Base-by-base conservation (phyloP, 371 early-diverging fungal species). In the Umbelopsis sp. region DNA sequence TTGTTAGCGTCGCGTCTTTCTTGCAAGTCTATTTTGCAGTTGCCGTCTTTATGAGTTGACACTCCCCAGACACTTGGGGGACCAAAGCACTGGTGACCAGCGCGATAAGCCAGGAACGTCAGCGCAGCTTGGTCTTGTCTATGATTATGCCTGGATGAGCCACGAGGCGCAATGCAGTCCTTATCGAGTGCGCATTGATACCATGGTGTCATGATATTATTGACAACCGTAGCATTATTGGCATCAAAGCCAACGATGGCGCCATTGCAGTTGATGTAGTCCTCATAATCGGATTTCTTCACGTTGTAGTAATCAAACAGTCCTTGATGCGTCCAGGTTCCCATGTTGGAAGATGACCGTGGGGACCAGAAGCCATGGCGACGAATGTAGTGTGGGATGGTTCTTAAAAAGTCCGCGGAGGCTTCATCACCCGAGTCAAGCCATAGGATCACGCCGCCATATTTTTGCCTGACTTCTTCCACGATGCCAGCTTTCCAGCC, bases 401-500 rank as follows among this genome's bases (percentile, higher is more conserved):
- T 77, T 0, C 70, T 57, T 51, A 87, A 71, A 44, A 88, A 88
- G 20, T 87, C 85, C n/a, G 78, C 63, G 10, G 86, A 82, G 51
- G 85, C 73, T 74, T 79, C 70, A 65, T 87, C 86, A 37, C 90
- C 90, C 0, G 88, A 84, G 74, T 89, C 90, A 22, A 88, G 65
- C 90, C 90, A 89, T 1, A 88, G 74, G 3, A 88, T 50, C 3
- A 80, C 63, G 1, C 88, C 88, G 12, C 80, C 82, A 65, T 81
- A 83, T 50, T 76, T 70, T 8, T 80, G 68, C 0, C 84, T 75
- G 4, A 87, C 85, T 70, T 89, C 88, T 38, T 83, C 74, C 38
- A 89, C 76, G 46, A 88, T 87, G 10, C 90, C 90, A 1, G 87
- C 81, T 67, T 89, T 89, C 90, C 90, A 89, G 9, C 81, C 90